A percentile compares a stretch with the other conserved stretches of the same genome.
These are phyloP conservation scores for Dichomitus squalens DNA, from an alignment of 1,284 basidiomycete genomes.

Conservation along the genomic window DNA sequence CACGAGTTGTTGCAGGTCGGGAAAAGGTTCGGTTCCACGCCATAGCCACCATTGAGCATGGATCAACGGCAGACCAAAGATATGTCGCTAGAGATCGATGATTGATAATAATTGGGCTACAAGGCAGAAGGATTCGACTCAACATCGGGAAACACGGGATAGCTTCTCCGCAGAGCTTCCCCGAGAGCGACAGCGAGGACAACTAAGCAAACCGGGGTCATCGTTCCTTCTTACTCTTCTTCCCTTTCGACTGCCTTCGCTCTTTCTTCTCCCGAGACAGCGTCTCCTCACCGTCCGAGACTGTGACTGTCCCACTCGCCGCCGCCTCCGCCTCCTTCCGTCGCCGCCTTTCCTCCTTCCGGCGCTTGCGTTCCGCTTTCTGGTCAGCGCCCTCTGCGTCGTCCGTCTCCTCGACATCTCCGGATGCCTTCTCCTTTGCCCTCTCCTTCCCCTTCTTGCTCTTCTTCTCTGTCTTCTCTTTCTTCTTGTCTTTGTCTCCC, in stretches of 20 bases:
- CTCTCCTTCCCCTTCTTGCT: conserved; percentile 15
- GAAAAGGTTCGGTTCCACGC: too few relatives aligned
- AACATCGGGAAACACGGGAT: too few relatives aligned
- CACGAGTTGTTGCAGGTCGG: too few relatives aligned
- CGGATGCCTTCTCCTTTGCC: conserved; percentile 8
- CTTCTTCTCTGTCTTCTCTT: conserved; percentile 15
- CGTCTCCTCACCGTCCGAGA: not conserved
- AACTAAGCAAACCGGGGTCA: too few relatives aligned
- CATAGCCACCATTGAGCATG: too few relatives aligned
- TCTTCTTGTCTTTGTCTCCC: conserved; percentile 5
- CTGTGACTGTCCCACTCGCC: not conserved
- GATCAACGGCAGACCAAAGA: too few relatives aligned
- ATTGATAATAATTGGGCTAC: too few relatives aligned
- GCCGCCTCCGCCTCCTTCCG: conserved; percentile 15
- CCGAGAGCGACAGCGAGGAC: too few relatives aligned
- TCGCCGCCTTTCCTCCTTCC: conserved; percentile 20
- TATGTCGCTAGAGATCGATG: too few relatives aligned
- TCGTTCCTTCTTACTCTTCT: conserved; percentile 13
- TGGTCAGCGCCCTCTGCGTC: conserved; percentile 5
- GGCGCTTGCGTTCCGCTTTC: conserved; percentile 19
- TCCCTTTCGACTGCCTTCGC: conserved; percentile 18
- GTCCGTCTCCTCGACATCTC: conserved; percentile 2
- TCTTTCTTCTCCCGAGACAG: not conserved
- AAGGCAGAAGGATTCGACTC: too few relatives aligned
- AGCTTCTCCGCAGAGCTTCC: too few relatives aligned